A percentile compares a stretch with the other conserved stretches of the same genome.
phyloP scores from a whole-genome alignment of 73 alveolate species.

The Blepharisma japonicum region DNA sequence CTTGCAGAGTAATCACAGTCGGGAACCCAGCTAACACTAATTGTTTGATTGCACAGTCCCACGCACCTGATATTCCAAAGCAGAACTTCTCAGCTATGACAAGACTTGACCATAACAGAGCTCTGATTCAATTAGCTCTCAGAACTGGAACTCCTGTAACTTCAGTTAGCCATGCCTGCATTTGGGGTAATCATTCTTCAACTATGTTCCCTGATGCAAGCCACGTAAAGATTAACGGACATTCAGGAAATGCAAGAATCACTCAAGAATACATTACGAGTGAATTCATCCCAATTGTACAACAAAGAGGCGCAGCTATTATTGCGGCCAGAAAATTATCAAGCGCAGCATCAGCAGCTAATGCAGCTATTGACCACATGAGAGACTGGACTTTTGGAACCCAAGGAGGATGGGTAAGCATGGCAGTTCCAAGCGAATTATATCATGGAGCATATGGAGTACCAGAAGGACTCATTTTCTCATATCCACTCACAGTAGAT shows the following conservation, averaged over 20 bases:
- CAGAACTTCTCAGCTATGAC: constrained; percentile 97
- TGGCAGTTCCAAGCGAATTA: constrained; percentile 83
- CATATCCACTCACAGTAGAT: constrained; percentile 80
- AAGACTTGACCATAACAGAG: constrained; percentile 98
- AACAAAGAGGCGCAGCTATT: constrained; percentile 97
- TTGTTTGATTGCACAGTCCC: constrained; percentile 85
- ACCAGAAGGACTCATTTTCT: constrained; percentile 85
- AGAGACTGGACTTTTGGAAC: constrained; percentile 96
- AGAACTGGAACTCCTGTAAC: constrained; percentile 71
- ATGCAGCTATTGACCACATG: constrained; percentile 96
- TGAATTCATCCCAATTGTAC: constrained; percentile 91
- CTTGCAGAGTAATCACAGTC: constrained; percentile 89
- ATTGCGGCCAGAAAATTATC: constrained; percentile 88
- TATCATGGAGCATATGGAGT: constrained; percentile 71
- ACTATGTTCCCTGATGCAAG: constrained; percentile 89
- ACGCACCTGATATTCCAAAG: constrained; percentile 85
- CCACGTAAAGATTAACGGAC: constrained; percentile 66
- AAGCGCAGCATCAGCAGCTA: constrained; percentile 97
- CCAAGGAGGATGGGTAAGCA: constrained; percentile 80
- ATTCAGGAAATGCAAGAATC: constrained; percentile 48
- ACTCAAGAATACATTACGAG: constrained; percentile 42
- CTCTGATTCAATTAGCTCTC: constrained; percentile 83
- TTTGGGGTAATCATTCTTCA: constrained; percentile 98
- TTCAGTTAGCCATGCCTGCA: constrained; percentile 74
- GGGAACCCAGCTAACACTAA: constrained; percentile 99